Conservation (phyloP, 441 rosid species). For the Flueggea neowawraea region DNA sequence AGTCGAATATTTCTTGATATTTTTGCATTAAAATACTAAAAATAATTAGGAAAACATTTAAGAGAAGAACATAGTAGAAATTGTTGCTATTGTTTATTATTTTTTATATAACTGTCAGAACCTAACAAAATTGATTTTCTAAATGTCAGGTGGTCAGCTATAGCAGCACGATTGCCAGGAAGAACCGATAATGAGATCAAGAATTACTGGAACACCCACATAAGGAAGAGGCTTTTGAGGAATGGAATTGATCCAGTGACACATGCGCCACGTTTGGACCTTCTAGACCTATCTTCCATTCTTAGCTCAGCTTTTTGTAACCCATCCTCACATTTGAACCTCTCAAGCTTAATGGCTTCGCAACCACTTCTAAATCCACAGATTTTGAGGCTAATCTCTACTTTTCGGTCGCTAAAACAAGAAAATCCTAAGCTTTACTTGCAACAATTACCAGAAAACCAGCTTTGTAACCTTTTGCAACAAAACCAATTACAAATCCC, state of each 20-base stretch:
- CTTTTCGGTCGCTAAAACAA: constrained; percentile 42
- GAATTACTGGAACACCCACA: constrained; percentile 95
- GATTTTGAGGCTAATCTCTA: constrained; percentile 33
- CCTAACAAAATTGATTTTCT: constrained; percentile 1
- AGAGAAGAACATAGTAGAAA: no score
- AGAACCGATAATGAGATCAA: constrained; percentile 93
- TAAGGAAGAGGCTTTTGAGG: constrained; percentile 70
- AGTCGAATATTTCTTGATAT: no score
- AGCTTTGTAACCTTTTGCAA: constrained; percentile 15
- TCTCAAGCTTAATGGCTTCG: constrained; percentile 38
- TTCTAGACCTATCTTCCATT: constrained; percentile 61
- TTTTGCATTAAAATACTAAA: no score
- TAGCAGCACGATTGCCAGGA: constrained; percentile 91
- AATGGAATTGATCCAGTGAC: constrained; percentile 92
- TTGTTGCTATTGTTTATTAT: background rate
- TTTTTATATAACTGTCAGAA: background rate
- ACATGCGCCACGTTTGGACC: constrained; percentile 77
- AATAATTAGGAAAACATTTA: no score
- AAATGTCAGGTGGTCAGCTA: constrained; percentile 83
- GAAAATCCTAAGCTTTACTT: constrained; percentile 36
- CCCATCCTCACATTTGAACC: constrained; percentile 31
- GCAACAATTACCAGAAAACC: constrained; percentile 39
- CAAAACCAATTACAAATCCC: constrained; percentile 19
- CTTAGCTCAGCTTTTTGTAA: constrained; percentile 41
- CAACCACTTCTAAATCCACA: constrained; percentile 50